Percentiles rank a stretch among this genome's conserved stretches.
These are phyloP conservation scores for Asterochloris erici DNA, from an alignment of 139 green algal genomes.

Conservation along the genomic window DNA sequence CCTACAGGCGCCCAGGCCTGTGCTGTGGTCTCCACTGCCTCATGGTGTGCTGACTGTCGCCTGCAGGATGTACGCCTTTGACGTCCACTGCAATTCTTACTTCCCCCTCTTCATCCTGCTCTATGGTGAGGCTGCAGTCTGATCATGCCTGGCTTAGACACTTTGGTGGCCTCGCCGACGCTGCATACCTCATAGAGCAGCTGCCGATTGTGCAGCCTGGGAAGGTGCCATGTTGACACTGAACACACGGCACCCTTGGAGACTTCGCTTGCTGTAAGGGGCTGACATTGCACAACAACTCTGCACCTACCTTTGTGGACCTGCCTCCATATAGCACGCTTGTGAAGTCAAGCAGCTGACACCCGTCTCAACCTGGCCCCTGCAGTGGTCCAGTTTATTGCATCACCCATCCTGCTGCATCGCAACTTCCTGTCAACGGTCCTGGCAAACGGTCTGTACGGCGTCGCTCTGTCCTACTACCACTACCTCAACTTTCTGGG, in stretches of 20 bases:
- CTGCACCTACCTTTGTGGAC: no score
- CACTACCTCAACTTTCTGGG: conserved; percentile 96
- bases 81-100: conserved; percentile 98
- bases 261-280: no score
- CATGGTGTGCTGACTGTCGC: background rate
- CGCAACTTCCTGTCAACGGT: conserved; percentile 50
- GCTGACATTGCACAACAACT: no score
- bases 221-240: no score
- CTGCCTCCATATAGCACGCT: no score
- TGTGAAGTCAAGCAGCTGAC: background rate
- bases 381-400: conserved; percentile 77
- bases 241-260: no score
- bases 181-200: no score
- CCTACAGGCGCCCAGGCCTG: no score
- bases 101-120: conserved; percentile 90
- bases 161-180: no score
- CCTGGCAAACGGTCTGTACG: conserved; percentile 75
- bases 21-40: no score
- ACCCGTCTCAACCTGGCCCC: background rate
- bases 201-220: no score
- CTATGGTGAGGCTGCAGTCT: conserved; percentile 58
- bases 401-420: conserved; percentile 73
- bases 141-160: no score
- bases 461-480: conserved; percentile 71
- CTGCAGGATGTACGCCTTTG: conserved; percentile 93